Evolutionary conservation across 495 filamentous ascomycete species (phyloP), one percentile per base, ranked within the genome.

Genomic region (Jackrogersella multiformis): DNA sequence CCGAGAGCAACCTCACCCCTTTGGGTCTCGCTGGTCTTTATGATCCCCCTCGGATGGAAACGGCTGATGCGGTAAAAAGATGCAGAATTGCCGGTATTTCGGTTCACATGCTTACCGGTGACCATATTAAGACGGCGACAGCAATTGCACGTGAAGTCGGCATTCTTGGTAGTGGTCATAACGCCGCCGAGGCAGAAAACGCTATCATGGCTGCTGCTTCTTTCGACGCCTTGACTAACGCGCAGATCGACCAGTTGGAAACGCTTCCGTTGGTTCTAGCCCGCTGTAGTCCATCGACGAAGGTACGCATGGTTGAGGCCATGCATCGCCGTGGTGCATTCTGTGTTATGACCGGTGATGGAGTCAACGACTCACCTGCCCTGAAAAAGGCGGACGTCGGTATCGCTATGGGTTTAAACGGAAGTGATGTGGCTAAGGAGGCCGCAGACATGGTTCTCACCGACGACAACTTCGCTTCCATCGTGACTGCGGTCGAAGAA

Each of bases 331-430:
- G 46, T 38, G 69, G 67, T 48, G 72, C 71, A 35, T 77, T 91
- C 64, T 89, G 86, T n/a, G 91, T 89, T 28, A 92, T 96, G 84
- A 94, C 92, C n/a, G 92, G 92, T 73, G 92, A 95, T 60, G 92
- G 92, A 60, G 92, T 95, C 56, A 96, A 96, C 72, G 92, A 95
- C 75, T 88, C 90, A 3, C 91, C 92, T 1, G 91, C 90, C 1
- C 79, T 96, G 20, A 92, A 92, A 73, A 84, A 87, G 26, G 90
- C 92, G 15, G 92, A 96, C 75, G 86, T 95, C 34, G 92, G 92
- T 67, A 93, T 96, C 72, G 91, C 92, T 5, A 93, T 95, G 90
- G 90, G 90, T 30, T 81, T 88, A 52, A 81, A 84, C 13, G 92
- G 92, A 1, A 90, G 87, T 26, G 92, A 96, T 74, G 92, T 94